Base-by-base conservation (phyloP, 306 rosid species). In the Mimosa pudica region DNA sequence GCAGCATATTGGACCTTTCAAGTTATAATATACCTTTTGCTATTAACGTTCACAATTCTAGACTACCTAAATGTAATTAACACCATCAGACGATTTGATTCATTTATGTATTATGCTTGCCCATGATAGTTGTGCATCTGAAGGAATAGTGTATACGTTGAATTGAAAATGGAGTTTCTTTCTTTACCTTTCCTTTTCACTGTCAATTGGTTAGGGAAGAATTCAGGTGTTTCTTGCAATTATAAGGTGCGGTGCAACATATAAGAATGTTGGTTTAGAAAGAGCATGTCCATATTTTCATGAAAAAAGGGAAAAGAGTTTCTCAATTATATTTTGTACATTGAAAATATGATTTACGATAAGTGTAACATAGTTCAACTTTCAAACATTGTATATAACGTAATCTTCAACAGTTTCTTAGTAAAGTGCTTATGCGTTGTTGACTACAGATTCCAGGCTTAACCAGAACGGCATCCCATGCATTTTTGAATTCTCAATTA, bases 401-500 rank as follows among this genome's bases (percentile, higher is more conserved):
- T 49, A 74, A 72, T 72, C 24, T 68, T 75, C 38, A 54, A 84
- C 66, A 49, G 10, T 73, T 67, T 76, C 46, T 68, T 62, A 4
- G 69, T 54, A 6, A 51, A 42, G 45, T 74, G 77, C 82, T 71
- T 42, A 51, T 51, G 13, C 32, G 42, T 32, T 74, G 77, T 69
- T 81, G 71, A 77, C 55, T 79, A 63, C 87, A 93, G 95, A 92
- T 90, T 82, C 98, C 91, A 81, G 94, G 87, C 85, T 75, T 91
- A 80, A 87, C 95, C 46, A 93, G 96, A 86, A 75, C 94, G n/a
- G 75, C 98, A 7, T 83, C 92, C 73, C 89, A 91, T 75, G 96
- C 96, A 71, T 93, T 89, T 85, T 85, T 93, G 94, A 95, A 78
- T 84, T 74, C 91, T 77, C 98, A 90, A 81, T 84, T 90, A 80